Evolutionary conservation across 2,329 filamentous ascomycete genomes (phyloP).

Genomic region (Epichloe gansuensis): DNA sequence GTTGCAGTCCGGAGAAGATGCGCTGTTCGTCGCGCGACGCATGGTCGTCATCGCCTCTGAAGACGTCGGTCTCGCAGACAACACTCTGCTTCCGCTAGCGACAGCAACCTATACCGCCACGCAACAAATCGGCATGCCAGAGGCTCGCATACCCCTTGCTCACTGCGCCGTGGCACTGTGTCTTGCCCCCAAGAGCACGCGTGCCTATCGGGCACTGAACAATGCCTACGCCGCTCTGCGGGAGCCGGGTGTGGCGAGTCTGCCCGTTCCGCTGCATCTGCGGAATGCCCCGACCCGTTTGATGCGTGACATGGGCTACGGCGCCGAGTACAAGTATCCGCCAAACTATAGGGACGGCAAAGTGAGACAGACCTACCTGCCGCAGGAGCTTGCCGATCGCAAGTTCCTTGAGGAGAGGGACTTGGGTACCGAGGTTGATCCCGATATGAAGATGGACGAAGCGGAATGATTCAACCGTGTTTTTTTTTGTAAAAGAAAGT

Average conservation of each 20-base stretch:
- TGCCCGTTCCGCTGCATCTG: slow-evolving; percentile 78
- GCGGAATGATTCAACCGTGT: background rate
- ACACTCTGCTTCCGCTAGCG: slow-evolving; percentile 67
- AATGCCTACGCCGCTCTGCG: slow-evolving; percentile 67
- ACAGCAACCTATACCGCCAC: slow-evolving; percentile 77
- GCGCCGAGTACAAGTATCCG: slow-evolving; percentile 91
- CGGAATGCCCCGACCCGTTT: slow-evolving; percentile 83
- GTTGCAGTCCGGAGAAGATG: slow-evolving; percentile 90
- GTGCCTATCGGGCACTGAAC: slow-evolving; percentile 70
- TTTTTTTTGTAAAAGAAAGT: background rate
- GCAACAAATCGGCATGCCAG: slow-evolving; percentile 89
- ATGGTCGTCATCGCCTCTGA: slow-evolving; percentile 93
- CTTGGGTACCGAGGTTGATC: slow-evolving; percentile 66
- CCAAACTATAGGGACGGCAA: slow-evolving; percentile 74
- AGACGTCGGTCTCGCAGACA: slow-evolving; percentile 85
- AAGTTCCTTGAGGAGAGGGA: slow-evolving; percentile 69
- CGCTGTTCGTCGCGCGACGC: slow-evolving; percentile 79
- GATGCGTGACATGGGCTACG: slow-evolving; percentile 88
- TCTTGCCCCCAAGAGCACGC: slow-evolving; percentile 72
- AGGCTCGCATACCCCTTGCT: slow-evolving; percentile 82
- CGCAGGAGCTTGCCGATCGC: slow-evolving; percentile 56
- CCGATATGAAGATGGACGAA: slow-evolving; percentile 39
- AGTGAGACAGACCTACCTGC: slow-evolving; percentile 84
- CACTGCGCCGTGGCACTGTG: slow-evolving; percentile 75
- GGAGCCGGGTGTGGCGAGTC: slow-evolving; percentile 68